Evolutionary conservation across 495 filamentous ascomycete genomes (phyloP), one percentile per base, ranked within the genome.

Genomic region (Aspergillus campestris): DNA sequence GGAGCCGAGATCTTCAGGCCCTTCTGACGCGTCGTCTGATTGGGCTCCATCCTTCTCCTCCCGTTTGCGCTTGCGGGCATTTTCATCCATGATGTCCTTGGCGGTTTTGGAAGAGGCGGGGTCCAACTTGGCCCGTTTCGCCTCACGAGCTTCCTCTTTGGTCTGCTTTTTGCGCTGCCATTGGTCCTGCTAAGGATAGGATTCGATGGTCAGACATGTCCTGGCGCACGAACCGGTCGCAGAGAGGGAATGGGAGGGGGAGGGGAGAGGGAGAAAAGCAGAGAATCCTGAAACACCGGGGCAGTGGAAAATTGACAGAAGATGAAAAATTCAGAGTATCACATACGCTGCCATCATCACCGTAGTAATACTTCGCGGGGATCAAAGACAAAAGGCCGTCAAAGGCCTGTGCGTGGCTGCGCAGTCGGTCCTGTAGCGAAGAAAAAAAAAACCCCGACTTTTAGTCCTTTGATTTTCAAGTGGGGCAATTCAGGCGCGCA

Each of bases 331-430:
- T 31, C 39, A 44, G 35, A 42, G 29, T 55, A 40, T 45, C 38
- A 82, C 87, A 53, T 83, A 95, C 89, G 67, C 71, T 89, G 34
- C 71, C 82, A 54, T 94, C 88, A 55, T 89, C 82, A 33, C 83
- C 87, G 59, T 92, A 95, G 66, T 95, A 95, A 54, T 85, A 80
- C 63, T 91, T 90, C 14, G 88, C 90, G 27, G 92, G 92, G 57
- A 95, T 95, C 38, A 98, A 72, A 24, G 89, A 91, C 49, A 98
- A 74, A 12, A 98, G 67, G 44, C 90, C 88, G 61, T 95, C 84
- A 59, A 98, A 96, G 49, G 90, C 82, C 64, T 84, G 75, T 30
- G 87, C 81, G 60, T 95, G 86, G 65, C 80, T 84, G 61, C 80
- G 83, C 53, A 98, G 75, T 53, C 89, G 87, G 57, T 89, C 87